Evolutionary conservation across 352 stramenopile genomes (phyloP), one percentile per base, ranked within the genome.

Genomic region (Phytopythium delawarense): DNA sequence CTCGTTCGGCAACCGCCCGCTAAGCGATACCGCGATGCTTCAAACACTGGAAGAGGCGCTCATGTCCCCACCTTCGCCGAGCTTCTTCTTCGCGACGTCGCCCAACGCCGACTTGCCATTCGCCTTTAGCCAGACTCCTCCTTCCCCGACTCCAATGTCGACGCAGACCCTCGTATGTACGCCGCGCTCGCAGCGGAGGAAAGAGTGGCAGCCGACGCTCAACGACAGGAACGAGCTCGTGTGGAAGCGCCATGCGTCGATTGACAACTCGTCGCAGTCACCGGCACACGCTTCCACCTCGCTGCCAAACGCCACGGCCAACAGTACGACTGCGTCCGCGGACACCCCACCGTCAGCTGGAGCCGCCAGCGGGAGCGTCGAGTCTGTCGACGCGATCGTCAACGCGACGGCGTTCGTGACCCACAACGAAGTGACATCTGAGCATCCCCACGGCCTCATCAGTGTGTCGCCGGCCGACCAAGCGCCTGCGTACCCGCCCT

Each of bases 401-500:
- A 28, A 63, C 0, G 45, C 69, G 16, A 86, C 76, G 12, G 69
- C 76, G 34, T 83, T 86, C 35, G 74, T 86, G 34, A 67, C 60
- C 2, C 74, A 71, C 51, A 72, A 69, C 40, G 20, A 63, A 25
- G 46, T 64, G 35, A 60, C 65, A 3, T 25, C 32, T 9, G 60
- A 67, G n/a, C 57, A 70, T 28, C 64, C 65, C 6, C 66, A 75
- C 37, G 66, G 68, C 2, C 51, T 40, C 13, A 56, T 83, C 13
- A 23, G 52, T 15, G 44, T 83, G 34, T 57, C 69, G 9, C 30
- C 64, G 0, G 76, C 76, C 3, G 63, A 74, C 9, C 60, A 70
- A 21, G 67, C 74, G 15, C 58, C 45, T n/a, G 74, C 81, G 12
- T 79, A 79, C 46, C 62, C 65, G 13, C 61, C 70, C 13, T 55